phyloP scores from a whole-genome alignment of 306 rosid genomes.

The Ceratonia siliqua region DNA sequence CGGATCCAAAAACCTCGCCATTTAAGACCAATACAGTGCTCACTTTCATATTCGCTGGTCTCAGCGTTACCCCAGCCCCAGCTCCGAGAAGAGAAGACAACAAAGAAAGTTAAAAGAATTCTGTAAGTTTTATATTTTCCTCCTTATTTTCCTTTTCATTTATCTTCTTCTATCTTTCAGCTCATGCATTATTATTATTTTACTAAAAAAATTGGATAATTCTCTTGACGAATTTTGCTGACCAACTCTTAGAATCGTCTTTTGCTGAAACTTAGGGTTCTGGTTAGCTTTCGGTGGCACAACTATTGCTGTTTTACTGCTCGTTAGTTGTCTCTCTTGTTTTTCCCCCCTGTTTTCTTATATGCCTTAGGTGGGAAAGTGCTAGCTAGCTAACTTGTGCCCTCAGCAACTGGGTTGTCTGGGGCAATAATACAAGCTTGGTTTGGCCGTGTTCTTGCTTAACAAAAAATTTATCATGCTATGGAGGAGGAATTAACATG shows the following conservation, averaged over 20 bases:
- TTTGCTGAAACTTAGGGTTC: constrained; percentile 18
- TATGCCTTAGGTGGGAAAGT: not conserved
- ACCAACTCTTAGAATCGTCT: not conserved
- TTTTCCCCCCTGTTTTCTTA: too few relatives aligned
- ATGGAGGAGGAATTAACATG: too few relatives aligned
- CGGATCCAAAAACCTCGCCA: not conserved
- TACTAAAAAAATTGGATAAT: not conserved
- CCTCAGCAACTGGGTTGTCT: not conserved
- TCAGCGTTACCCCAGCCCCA: constrained; percentile 1
- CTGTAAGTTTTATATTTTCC: not conserved
- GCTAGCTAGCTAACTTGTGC: not conserved
- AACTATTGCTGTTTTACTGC: not conserved
- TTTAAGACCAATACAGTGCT: not conserved
- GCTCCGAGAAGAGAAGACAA: not conserved
- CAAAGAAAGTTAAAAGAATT: not conserved
- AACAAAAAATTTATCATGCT: too few relatives aligned
- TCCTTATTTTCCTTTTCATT: not conserved
- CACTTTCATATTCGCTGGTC: not conserved
- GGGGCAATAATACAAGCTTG: not conserved
- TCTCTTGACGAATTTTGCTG: not conserved
- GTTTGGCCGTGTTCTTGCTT: not conserved
- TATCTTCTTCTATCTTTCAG: not conserved
- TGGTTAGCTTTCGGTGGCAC: not conserved
- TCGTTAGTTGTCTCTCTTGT: not conserved
- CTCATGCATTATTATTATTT: not conserved